Conservation (phyloP, 1,284 basidiomycete species). For the Moesziomyces sp. region DNA sequence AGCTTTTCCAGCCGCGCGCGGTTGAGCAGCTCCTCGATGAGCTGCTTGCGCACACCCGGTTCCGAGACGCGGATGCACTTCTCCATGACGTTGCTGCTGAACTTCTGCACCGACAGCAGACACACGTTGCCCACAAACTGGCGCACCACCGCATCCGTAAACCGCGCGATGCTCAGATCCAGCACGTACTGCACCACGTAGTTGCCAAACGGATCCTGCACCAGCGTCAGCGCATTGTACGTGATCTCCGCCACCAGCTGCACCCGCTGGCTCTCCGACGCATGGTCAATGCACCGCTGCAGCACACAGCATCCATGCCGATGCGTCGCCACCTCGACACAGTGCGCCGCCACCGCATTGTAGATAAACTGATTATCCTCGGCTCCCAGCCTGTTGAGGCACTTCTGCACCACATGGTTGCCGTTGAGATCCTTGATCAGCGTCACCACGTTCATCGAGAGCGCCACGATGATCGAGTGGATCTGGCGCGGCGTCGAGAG, state of each 20-base stretch:
- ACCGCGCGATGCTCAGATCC: slow-evolving; percentile 96
- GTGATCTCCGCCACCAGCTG: slow-evolving; percentile 99
- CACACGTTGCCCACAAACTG: slow-evolving; percentile 98
- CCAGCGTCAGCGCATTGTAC: slow-evolving; percentile 94
- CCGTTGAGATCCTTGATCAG: slow-evolving; percentile 99
- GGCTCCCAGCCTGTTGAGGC: slow-evolving; percentile 94
- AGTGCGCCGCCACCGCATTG: slow-evolving; percentile 98
- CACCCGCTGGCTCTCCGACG: slow-evolving; percentile 91
- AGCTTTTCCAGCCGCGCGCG: slow-evolving; percentile 94
- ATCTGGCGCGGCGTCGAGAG: slow-evolving; percentile 78
- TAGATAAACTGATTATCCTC: slow-evolving; percentile 99
- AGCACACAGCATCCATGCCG: slow-evolving; percentile 99
- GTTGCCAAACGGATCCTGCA: slow-evolving; percentile 98
- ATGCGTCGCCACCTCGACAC: slow-evolving; percentile 98
- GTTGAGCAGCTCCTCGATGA: slow-evolving; percentile 95
- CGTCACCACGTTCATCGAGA: slow-evolving; percentile 96
- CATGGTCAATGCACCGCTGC: slow-evolving; percentile 98
- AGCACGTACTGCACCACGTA: slow-evolving; percentile 97
- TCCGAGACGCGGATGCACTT: slow-evolving; percentile 99
- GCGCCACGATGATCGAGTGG: slow-evolving; percentile 93
- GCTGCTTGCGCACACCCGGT: slow-evolving; percentile 88
- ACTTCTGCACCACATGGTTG: slow-evolving; percentile 99
- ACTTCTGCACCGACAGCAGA: slow-evolving; percentile 97
- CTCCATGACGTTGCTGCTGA: slow-evolving; percentile 93
- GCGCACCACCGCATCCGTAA: slow-evolving; percentile 95